Percentiles rank a stretch among this genome's conserved stretches.
Conservation (phyloP, 495 filamentous ascomycete genomes). For the Darksidea phi region DNA sequence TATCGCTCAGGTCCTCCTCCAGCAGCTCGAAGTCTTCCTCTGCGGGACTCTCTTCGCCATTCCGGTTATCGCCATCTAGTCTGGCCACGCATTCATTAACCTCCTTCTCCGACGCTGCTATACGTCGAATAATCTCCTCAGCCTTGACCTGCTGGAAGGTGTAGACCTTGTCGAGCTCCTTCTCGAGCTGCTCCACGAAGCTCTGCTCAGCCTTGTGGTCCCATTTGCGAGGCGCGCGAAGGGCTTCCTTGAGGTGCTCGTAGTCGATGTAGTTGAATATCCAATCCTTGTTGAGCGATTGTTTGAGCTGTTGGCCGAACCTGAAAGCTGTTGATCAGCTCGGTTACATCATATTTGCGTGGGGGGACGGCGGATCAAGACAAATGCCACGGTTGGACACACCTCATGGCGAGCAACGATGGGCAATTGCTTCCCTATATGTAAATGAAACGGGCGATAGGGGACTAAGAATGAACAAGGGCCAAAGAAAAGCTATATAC, state of each 20-base stretch:
- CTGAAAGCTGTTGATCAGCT: conserved; percentile 48
- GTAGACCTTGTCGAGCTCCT: conserved; percentile 93
- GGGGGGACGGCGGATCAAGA: too few species aligned
- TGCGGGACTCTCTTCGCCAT: conserved; percentile 54
- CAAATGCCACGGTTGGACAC: too few species aligned
- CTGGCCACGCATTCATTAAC: conserved; percentile 81
- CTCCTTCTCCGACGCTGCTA: conserved; percentile 80
- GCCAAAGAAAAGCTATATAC: too few species aligned
- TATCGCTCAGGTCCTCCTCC: conserved; percentile 93
- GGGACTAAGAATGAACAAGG: too few species aligned
- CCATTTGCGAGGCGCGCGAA: conserved; percentile 71
- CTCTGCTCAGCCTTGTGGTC: conserved; percentile 85
- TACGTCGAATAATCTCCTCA: conserved; percentile 87
- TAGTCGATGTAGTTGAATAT: conserved; percentile 97
- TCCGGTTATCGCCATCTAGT: conserved; percentile 43
- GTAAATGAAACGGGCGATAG: too few species aligned
- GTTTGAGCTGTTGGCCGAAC: conserved; percentile 94
- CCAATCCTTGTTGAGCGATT: conserved; percentile 91
- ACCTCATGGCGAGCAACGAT: too few species aligned
- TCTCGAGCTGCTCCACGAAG: conserved; percentile 83
- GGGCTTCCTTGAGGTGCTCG: conserved; percentile 82
- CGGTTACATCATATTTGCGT: neutral
- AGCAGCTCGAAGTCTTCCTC: conserved; percentile 94
- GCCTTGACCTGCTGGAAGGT: conserved; percentile 95
- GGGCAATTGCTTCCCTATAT: too few species aligned